Conservation (phyloP, 441 rosid genomes). For the Kokia cookei region DNA sequence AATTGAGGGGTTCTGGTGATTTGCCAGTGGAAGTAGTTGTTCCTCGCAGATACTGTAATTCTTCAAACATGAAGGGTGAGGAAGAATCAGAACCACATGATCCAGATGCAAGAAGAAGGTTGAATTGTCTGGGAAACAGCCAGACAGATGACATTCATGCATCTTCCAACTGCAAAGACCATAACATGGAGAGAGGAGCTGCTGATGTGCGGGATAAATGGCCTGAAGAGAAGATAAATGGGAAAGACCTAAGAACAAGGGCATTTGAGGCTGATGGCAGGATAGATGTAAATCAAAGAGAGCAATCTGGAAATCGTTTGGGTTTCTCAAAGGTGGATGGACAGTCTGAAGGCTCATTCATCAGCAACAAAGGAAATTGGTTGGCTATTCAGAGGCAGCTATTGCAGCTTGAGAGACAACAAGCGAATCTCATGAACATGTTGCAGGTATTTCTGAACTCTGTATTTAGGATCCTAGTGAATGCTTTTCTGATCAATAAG, state of each 20-base stretch:
- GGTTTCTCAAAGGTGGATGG: constrained; percentile 56
- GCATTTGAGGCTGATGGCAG: constrained; percentile 46
- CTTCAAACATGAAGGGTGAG: constrained; percentile 50
- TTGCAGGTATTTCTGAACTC: constrained; percentile 61
- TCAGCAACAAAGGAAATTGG: constrained; percentile 80
- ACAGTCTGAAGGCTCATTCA: constrained; percentile 70
- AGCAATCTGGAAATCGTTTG: constrained; percentile 44
- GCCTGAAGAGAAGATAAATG: constrained; percentile 34
- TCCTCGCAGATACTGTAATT: constrained; percentile 63
- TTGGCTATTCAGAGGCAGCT: constrained; percentile 96
- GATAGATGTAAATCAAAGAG: constrained; percentile 46
- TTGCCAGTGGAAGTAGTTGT: constrained; percentile 92
- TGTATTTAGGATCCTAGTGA: background rate
- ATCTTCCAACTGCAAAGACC: constrained; percentile 36
- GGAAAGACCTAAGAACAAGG: constrained; percentile 52
- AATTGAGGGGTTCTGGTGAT: constrained; percentile 68
- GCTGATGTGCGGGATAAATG: constrained; percentile 26
- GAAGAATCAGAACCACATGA: constrained; percentile 53
- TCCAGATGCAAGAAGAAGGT: constrained; percentile 41
- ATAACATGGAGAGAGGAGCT: constrained; percentile 41
- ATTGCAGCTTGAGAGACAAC: constrained; percentile 90
- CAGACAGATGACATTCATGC: constrained; percentile 45
- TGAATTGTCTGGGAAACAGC: constrained; percentile 38
- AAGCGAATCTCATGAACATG: constrained; percentile 89
- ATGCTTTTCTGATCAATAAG: constrained; percentile 5